Evolutionary conservation across 1,139 yeast species (phyloP).

Genomic region (Spencermartinsiella ligniputridi): DNA sequence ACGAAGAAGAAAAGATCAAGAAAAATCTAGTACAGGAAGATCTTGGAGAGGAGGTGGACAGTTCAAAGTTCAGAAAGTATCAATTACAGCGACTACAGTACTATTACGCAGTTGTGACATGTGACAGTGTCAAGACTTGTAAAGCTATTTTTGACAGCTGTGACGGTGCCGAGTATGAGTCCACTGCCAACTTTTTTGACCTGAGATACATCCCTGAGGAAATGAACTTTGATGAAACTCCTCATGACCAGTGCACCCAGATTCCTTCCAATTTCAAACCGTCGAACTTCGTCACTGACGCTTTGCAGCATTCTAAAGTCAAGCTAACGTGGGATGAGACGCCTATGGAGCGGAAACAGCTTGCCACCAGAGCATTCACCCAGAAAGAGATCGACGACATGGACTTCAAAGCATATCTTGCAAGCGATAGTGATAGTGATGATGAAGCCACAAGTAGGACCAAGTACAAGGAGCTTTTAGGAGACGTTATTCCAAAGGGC

Average conservation of each 20-base stretch:
- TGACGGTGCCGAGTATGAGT: constrained; percentile 94
- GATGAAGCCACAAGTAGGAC: constrained; percentile 47
- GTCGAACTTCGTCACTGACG: constrained; percentile 81
- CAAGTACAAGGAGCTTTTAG: constrained; percentile 63
- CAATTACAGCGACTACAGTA: constrained; percentile 79
- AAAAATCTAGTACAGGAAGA: constrained; percentile 33
- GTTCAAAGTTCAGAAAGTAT: constrained; percentile 56
- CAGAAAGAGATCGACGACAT: constrained; percentile 91
- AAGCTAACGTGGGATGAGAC: constrained; percentile 98
- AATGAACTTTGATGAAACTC: constrained; percentile 71
- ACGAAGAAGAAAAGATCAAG: constrained; percentile 17
- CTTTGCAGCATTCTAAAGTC: constrained; percentile 88
- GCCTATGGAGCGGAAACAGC: constrained; percentile 79
- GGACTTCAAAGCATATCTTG: constrained; percentile 94
- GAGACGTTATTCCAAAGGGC: constrained; percentile 39
- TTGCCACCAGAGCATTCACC: constrained; percentile 76
- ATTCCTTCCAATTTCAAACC: constrained; percentile 82
- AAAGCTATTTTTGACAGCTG: constrained; percentile 73
- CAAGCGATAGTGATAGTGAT: constrained; percentile 73
- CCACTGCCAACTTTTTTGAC: constrained; percentile 93
- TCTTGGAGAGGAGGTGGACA: constrained; percentile 44
- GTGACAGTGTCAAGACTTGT: constrained; percentile 73
- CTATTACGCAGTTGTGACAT: constrained; percentile 86
- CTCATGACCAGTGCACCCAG: constrained; percentile 66
- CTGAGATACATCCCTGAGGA: constrained; percentile 89